Evolutionary conservation across 441 rosid species (phyloP).

Genomic region (Pelargonium cotyledonis): DNA sequence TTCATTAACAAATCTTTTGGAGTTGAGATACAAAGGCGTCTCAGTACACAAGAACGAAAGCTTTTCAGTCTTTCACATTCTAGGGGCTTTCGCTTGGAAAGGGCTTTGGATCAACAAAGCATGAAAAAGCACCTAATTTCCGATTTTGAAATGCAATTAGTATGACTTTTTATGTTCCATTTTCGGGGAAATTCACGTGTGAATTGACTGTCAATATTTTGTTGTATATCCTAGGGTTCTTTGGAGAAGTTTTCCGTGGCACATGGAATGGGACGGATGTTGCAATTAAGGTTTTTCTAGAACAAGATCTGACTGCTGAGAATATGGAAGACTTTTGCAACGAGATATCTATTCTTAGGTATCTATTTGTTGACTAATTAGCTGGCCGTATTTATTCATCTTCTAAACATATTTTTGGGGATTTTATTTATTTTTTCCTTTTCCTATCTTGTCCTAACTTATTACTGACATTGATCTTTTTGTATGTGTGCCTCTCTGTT

Average conservation of each 20-base stretch:
- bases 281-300: conserved; percentile 92
- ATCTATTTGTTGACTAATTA: conserved; percentile 20
- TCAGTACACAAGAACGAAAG: no score
- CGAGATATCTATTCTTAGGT: conserved; percentile 97
- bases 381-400: neutral
- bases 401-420: conserved; percentile 1
- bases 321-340: conserved; percentile 99
- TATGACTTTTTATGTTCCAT: neutral
- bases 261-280: conserved; percentile 98
- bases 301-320: conserved; percentile 95
- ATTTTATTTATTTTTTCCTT: conserved; percentile 23
- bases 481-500: conserved; percentile 24
- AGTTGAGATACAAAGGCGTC: no score
- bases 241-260: conserved; percentile 97
- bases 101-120: neutral
- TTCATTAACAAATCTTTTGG: neutral
- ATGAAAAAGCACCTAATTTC: neutral
- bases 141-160: neutral
- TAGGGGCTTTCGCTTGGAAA: no score
- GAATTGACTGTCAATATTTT: neutral
- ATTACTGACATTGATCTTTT: conserved; percentile 34
- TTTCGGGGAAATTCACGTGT: neutral
- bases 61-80: no score
- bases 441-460: conserved; percentile 14
- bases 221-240: conserved; percentile 51